These are phyloP conservation scores for Aschersonia sp. DNA, from an alignment of 2,329 filamentous ascomycete species.

Conservation along the genomic window DNA sequence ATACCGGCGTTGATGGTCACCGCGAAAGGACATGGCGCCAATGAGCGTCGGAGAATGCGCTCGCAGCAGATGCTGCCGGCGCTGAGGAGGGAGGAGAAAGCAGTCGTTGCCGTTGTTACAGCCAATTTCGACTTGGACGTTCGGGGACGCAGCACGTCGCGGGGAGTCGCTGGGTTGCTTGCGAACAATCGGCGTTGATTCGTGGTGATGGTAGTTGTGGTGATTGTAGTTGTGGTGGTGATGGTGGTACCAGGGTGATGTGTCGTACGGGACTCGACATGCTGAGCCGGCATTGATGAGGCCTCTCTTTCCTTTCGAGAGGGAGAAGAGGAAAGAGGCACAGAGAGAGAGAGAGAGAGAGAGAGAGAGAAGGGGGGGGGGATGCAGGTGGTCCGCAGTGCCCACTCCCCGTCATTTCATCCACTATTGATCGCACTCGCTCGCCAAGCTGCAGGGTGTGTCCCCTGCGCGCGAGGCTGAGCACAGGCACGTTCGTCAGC, in stretches of 20 bases:
- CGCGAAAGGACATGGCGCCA: slow-evolving; percentile 45
- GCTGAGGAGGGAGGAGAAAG: background rate
- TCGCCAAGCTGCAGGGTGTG: no score
- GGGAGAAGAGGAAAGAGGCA: no score
- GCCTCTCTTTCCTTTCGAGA: no score
- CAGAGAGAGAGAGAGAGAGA: background rate
- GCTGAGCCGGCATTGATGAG: background rate
- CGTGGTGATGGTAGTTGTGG: no score
- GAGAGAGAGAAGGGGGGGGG: background rate
- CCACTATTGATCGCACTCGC: no score
- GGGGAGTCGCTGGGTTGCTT: no score
- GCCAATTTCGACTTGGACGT: no score
- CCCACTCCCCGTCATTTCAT: background rate
- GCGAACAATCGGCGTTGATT: no score
- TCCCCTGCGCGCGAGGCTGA: background rate
- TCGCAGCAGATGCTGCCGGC: slow-evolving; percentile 1
- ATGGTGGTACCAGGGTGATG: background rate
- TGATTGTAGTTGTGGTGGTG: no score
- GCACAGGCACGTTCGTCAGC: background rate
- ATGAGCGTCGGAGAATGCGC: background rate
- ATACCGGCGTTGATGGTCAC: slow-evolving; percentile 48
- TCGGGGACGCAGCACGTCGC: no score
- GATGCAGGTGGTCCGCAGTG: background rate
- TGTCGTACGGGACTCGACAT: background rate
- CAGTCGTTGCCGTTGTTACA: background rate